These are phyloP conservation scores for Xylariaceae sp. DNA, from an alignment of 2,329 filamentous ascomycete species.

Conservation along the genomic window DNA sequence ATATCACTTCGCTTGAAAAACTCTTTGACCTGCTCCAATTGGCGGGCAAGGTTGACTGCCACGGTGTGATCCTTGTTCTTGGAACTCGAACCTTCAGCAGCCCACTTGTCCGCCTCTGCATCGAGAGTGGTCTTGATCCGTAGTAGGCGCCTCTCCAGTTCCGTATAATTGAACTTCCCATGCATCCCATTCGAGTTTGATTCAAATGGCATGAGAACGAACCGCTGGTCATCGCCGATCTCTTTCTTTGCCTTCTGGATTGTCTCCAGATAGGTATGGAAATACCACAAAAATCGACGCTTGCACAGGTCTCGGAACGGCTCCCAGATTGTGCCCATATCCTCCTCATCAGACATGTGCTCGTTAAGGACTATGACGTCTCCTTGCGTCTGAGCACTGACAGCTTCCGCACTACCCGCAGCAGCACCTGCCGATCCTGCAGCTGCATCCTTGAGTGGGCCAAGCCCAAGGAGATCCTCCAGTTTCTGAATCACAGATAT, in stretches of 20 bases:
- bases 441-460: conserved; percentile 1
- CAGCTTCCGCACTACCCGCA: too few species aligned
- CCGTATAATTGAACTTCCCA: conserved; percentile 75
- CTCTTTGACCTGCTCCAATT: conserved; percentile 77
- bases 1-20: conserved; percentile 66
- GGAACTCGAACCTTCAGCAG: conserved; percentile 57
- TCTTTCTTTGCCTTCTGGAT: conserved; percentile 61
- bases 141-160: conserved; percentile 63
- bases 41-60: conserved; percentile 74
- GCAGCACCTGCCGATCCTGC: conserved; percentile 25
- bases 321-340: conserved; percentile 59
- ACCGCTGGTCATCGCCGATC: conserved; percentile 57
- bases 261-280: conserved; percentile 72
- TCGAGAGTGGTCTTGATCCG: conserved; percentile 66
- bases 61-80: conserved; percentile 66
- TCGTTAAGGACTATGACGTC: too few species aligned
- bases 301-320: conserved; percentile 90
- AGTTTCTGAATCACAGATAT: conserved; percentile 81
- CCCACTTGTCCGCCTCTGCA: conserved; percentile 68
- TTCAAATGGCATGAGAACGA: conserved; percentile 87
- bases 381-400: too few species aligned
- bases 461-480: conserved; percentile 70
- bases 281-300: conserved; percentile 92
- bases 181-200: conserved; percentile 71
- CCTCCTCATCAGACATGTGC: conserved; percentile 42